Conservation (phyloP, 176 grass and related monocot species). For the Bolboschoenus planiculmis region DNA sequence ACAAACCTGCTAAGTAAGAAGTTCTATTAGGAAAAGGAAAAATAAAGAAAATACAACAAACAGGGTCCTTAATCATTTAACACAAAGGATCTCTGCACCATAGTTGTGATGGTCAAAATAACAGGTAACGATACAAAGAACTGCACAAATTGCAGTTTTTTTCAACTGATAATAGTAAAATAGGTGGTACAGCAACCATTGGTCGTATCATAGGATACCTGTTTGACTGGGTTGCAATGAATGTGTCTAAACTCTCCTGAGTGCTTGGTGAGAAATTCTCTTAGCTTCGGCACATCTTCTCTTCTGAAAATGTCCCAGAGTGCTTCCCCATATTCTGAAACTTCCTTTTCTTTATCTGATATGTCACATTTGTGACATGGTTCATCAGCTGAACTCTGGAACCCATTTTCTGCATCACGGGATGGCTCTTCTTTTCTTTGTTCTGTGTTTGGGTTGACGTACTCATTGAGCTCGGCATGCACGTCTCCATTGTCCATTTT, state of each 20-base stretch:
- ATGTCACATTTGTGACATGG: neutral
- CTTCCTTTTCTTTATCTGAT: neutral
- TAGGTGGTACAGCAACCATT: neutral
- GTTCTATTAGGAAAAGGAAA: neutral
- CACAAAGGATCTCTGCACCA: neutral
- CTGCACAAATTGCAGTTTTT: slow-evolving; percentile 2
- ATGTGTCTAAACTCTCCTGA: slow-evolving; percentile 55
- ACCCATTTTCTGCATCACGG: neutral
- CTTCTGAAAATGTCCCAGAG: slow-evolving; percentile 92
- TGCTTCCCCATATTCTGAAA: slow-evolving; percentile 36
- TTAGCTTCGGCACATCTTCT: slow-evolving; percentile 57
- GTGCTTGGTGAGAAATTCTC: slow-evolving; percentile 62
- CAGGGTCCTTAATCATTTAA: neutral
- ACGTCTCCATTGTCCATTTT: neutral
- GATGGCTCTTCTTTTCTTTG: neutral
- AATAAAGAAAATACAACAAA: neutral
- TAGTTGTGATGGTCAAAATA: neutral
- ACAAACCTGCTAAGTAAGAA: slow-evolving; percentile 36
- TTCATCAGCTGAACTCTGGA: neutral
- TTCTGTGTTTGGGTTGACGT: neutral
- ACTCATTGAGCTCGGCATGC: slow-evolving; percentile 1
- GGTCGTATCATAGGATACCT: slow-evolving; percentile 22
- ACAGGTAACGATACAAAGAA: neutral
- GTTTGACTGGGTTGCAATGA: slow-evolving; percentile 49
- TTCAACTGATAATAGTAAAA: neutral